phyloP scores from a whole-genome alignment of 139 green algal species.

The Limnomonas spitsbergensis region DNA sequence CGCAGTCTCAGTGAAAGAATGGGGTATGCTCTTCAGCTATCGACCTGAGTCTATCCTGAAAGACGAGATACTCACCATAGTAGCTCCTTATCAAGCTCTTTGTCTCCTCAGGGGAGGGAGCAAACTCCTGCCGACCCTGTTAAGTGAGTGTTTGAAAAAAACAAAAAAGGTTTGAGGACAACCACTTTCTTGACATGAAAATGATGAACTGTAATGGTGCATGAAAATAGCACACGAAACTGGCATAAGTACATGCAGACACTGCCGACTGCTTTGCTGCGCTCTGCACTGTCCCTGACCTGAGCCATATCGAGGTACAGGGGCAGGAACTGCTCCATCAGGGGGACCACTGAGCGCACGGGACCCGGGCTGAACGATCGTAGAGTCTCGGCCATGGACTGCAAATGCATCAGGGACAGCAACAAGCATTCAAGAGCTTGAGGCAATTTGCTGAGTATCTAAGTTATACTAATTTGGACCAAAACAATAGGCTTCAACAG shows the following conservation, averaged over 20 bases:
- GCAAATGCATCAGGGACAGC: neutral
- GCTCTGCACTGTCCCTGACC: neutral
- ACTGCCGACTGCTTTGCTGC: constrained; percentile 1
- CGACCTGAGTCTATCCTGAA: too few relatives aligned
- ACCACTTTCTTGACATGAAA: too few relatives aligned
- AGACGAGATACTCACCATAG: constrained; percentile 39
- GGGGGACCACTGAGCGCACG: constrained; percentile 72
- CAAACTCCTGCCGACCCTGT: constrained; percentile 70
- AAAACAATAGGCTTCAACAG: too few relatives aligned
- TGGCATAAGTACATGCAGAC: neutral
- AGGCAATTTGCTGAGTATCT: neutral
- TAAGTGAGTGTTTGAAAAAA: too few relatives aligned
- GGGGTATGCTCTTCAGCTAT: too few relatives aligned
- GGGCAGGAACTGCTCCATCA: constrained; percentile 86
- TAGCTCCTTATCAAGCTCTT: constrained; percentile 62
- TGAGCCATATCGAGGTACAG: constrained; percentile 79
- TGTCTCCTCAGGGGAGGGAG: constrained; percentile 72
- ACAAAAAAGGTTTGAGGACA: too few relatives aligned
- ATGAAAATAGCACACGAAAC: too few relatives aligned
- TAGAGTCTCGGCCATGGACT: constrained; percentile 48
- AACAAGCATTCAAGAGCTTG: constrained; percentile 4
- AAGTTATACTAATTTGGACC: too few relatives aligned
- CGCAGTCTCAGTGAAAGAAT: too few relatives aligned
- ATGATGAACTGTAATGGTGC: too few relatives aligned
- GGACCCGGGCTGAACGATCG: constrained; percentile 54